These are phyloP conservation scores for Ceratocystis cubensis DNA, from an alignment of 2,329 filamentous ascomycete species.

Conservation along the genomic window DNA sequence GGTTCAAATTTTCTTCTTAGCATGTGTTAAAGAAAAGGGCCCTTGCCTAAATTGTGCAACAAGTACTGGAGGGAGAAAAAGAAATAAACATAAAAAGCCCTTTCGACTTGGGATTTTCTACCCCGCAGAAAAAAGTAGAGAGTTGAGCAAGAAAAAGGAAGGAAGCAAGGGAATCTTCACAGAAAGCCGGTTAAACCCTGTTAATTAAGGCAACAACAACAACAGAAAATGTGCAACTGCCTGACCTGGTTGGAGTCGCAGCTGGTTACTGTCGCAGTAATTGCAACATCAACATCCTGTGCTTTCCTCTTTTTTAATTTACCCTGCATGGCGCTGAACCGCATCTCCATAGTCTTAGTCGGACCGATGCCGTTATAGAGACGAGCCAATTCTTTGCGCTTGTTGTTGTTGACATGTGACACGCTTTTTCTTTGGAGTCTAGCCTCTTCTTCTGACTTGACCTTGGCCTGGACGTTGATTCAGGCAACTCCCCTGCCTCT, in stretches of 20 bases:
- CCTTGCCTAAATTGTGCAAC: neutral
- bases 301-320: conserved; percentile 5
- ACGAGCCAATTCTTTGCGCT: neutral
- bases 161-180: neutral
- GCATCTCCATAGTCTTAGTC: neutral
- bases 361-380: neutral
- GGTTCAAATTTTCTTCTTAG: neutral
- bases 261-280: neutral
- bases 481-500: neutral
- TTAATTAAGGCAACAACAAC: neutral
- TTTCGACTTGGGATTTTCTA: neutral
- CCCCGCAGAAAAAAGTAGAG: neutral
- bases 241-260: neutral
- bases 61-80: neutral
- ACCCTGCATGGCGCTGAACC: neutral
- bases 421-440: neutral
- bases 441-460: neutral
- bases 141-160: neutral
- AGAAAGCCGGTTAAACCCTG: neutral
- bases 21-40: neutral
- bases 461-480: neutral
- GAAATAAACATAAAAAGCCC: neutral
- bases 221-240: neutral
- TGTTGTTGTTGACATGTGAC: conserved; percentile 2
- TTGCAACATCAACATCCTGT: conserved; percentile 4